These are phyloP conservation scores for Trichosporon inkin DNA, from an alignment of 1,284 basidiomycete genomes.

Conservation along the genomic window DNA sequence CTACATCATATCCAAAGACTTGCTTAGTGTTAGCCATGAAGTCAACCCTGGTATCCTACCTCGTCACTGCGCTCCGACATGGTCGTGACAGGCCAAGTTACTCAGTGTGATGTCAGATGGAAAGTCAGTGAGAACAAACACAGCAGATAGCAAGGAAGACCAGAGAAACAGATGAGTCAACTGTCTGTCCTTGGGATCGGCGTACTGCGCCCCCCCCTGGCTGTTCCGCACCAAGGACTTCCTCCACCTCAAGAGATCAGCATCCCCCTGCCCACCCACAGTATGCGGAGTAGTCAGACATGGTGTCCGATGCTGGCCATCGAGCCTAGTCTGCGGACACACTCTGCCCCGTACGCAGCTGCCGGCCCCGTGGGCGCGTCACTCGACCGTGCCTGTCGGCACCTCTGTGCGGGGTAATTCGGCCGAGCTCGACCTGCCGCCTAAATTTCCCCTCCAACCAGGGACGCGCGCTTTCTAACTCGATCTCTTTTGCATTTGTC, in stretches of 20 bases:
- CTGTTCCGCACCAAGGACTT: too few relatives aligned
- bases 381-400: slow-evolving; percentile 3
- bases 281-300: too few relatives aligned
- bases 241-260: too few relatives aligned
- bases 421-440: background rate
- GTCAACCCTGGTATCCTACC: slow-evolving; percentile 16
- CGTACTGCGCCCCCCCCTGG: too few relatives aligned
- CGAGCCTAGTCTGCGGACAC: too few relatives aligned
- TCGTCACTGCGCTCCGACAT: slow-evolving; percentile 40
- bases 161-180: background rate
- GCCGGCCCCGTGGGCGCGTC: slow-evolving; percentile 2
- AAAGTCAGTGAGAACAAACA: slow-evolving; percentile 3
- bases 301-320: too few relatives aligned
- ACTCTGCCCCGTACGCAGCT: background rate
- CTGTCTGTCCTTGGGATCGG: too few relatives aligned
- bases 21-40: background rate
- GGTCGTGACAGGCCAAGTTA: background rate
- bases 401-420: slow-evolving; percentile 9
- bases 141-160: slow-evolving; percentile 10
- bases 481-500: slow-evolving; percentile 4
- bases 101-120: background rate
- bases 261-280: too few relatives aligned
- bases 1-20: slow-evolving; percentile 27
- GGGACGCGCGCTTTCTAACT: slow-evolving; percentile 1
- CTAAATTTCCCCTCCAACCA: slow-evolving; percentile 10